These are phyloP conservation scores for Hydnum rufescens DNA, from an alignment of 768 basidiomycete genomes.

Conservation along the genomic window DNA sequence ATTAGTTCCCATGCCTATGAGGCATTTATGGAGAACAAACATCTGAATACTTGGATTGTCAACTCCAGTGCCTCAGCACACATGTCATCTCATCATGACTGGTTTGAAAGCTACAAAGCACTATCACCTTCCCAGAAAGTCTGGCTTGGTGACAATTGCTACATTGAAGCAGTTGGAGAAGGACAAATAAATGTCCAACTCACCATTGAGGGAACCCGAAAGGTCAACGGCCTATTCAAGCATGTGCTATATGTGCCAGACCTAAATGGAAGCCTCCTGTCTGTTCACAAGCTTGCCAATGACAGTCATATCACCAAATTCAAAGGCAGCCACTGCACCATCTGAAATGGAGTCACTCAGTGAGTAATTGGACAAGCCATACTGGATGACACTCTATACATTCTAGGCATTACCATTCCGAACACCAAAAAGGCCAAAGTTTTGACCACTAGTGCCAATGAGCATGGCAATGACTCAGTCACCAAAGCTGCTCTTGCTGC, in stretches of 20 bases:
- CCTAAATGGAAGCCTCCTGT: slow-evolving; percentile 6
- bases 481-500: not conserved
- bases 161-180: not conserved
- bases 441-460: not conserved
- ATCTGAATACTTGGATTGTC: not conserved
- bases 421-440: not conserved
- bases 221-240: not conserved
- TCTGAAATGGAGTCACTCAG: not conserved
- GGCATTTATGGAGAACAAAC: not conserved
- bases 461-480: not conserved
- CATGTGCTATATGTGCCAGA: slow-evolving; percentile 7
- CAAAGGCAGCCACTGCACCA: not conserved
- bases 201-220: not conserved
- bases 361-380: not conserved
- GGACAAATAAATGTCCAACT: not conserved
- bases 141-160: not conserved
- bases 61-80: not conserved
- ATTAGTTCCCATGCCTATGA: not conserved
- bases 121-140: not conserved
- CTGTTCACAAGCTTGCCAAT: not conserved
- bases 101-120: not conserved
- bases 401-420: not conserved
- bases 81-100: not conserved
- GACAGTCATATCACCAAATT: not conserved
- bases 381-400: not conserved